Evolutionary conservation across 2,329 filamentous ascomycete species (phyloP), one percentile per base, ranked within the genome.

Genomic region (Fusarium longipes): DNA sequence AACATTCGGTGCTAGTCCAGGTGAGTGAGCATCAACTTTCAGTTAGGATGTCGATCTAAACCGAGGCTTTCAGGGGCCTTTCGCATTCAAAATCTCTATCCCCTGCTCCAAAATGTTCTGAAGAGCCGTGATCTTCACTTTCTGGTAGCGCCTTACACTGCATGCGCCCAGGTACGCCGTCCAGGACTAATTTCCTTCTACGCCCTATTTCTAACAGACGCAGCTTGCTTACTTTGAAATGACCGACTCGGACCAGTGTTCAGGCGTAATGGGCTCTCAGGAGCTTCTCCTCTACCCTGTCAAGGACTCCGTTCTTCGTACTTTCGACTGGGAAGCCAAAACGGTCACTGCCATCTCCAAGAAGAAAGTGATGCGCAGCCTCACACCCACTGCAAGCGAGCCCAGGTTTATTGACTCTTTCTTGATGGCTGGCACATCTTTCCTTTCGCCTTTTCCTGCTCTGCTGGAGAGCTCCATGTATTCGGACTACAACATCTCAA

Each of bases 211-310:
- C 74, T 73, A 45, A 73, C 65, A 24, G 35, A 39, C 33, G 43
- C 71, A 93, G 89, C 87, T 97, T 65, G 91, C 92, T 43, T 93
- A 95, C 75, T 88, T 97, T 58, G 88, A 92, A 65, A 87, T 88
- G 76, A 79, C 84, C 53, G 85, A 91, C 61, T 86, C 87, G 12
- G 87, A 87, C 48, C 89, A 91, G 72, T 88, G 89, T 62, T 90
- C 92, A 57, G 92, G 90, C 17, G 85, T 97, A 72, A 93, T 93
- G 84, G 94, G 93, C 30, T 89, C 93, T 2, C 90, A 93, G 48
- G 93, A 97, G 77, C 84, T 94, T 39, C 87, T 98, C 50, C 84
- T 97, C 33, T 97, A 96, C 75, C 91, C 93, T 32, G 89, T 96
- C 73, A 87, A 91, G 65, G 91, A 93, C 76, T 82, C 90, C 58